phyloP scores from a whole-genome alignment of 2,329 filamentous ascomycete species.

The Onygenales sp. region DNA sequence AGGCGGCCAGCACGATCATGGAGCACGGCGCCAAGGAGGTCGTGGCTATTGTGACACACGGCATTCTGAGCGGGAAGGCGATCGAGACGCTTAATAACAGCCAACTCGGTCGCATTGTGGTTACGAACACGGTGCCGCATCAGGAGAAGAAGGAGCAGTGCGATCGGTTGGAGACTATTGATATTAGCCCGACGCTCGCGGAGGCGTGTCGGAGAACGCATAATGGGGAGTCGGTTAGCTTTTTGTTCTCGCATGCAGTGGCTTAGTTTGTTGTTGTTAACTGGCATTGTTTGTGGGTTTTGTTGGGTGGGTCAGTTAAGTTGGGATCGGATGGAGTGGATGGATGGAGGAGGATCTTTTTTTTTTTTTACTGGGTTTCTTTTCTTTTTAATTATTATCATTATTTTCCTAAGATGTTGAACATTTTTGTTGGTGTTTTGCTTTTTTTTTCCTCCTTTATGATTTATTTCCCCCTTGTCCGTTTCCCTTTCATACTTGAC shows the following conservation, averaged over 20 bases:
- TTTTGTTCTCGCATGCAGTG: constrained; percentile 41
- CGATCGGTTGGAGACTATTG: constrained; percentile 76
- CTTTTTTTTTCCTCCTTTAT: too few species aligned
- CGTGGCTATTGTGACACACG: constrained; percentile 91
- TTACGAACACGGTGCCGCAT: constrained; percentile 81
- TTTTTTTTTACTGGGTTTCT: too few species aligned
- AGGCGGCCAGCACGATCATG: constrained; percentile 82
- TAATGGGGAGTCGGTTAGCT: constrained; percentile 44
- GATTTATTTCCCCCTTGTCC: too few species aligned
- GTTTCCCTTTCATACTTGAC: too few species aligned
- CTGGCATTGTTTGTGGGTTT: neutral
- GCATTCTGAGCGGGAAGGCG: constrained; percentile 79
- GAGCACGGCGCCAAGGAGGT: constrained; percentile 79
- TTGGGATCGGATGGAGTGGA: neutral
- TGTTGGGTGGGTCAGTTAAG: neutral
- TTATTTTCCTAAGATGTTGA: too few species aligned
- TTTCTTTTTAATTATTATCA: too few species aligned
- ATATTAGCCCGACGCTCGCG: constrained; percentile 68
- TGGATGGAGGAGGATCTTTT: too few species aligned
- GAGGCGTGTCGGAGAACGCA: constrained; percentile 42
- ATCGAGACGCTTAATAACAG: constrained; percentile 78
- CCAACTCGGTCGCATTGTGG: constrained; percentile 66
- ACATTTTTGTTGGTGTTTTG: too few species aligned
- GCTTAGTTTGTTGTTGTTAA: constrained; percentile 15
- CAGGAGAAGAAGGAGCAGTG: constrained; percentile 72